Evolutionary conservation across 2,329 filamentous ascomycete species (phyloP).

Genomic region (Cephalotrichum gorgonifer): DNA sequence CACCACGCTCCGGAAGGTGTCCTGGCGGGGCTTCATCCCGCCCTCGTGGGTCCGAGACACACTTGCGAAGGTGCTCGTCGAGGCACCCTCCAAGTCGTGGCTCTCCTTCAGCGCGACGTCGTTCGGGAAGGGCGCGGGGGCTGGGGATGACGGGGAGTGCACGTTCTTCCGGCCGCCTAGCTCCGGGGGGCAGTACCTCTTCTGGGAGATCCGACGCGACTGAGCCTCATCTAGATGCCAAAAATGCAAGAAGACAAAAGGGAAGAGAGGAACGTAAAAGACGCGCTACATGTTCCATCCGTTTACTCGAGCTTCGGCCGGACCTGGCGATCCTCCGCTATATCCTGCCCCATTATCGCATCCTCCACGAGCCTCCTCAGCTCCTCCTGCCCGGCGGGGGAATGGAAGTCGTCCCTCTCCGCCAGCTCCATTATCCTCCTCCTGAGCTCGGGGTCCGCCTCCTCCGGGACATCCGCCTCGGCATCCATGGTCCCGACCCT

Average conservation of each 20-base stretch:
- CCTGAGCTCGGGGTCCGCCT: slow-evolving; percentile 73
- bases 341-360: slow-evolving; percentile 57
- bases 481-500: slow-evolving; percentile 67
- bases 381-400: slow-evolving; percentile 67
- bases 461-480: slow-evolving; percentile 45
- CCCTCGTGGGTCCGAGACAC: slow-evolving; percentile 39
- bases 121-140: slow-evolving; percentile 32
- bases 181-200: slow-evolving; percentile 40
- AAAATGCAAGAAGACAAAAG: not conserved
- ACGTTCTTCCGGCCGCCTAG: slow-evolving; percentile 42
- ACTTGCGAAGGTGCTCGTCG: slow-evolving; percentile 33
- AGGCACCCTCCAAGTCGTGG: slow-evolving; percentile 37
- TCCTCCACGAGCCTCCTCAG: slow-evolving; percentile 72
- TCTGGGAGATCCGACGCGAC: slow-evolving; percentile 47
- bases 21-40: slow-evolving; percentile 49
- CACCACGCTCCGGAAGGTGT: slow-evolving; percentile 34
- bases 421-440: slow-evolving; percentile 84
- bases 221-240: not conserved
- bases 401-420: slow-evolving; percentile 71
- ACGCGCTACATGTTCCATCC: slow-evolving; percentile 14
- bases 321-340: slow-evolving; percentile 54
- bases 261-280: not conserved
- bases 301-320: slow-evolving; percentile 46
- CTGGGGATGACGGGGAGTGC: slow-evolving; percentile 35
- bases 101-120: slow-evolving; percentile 42